Conservation (phyloP, 768 basidiomycete species). For the Pholiota conissans region DNA sequence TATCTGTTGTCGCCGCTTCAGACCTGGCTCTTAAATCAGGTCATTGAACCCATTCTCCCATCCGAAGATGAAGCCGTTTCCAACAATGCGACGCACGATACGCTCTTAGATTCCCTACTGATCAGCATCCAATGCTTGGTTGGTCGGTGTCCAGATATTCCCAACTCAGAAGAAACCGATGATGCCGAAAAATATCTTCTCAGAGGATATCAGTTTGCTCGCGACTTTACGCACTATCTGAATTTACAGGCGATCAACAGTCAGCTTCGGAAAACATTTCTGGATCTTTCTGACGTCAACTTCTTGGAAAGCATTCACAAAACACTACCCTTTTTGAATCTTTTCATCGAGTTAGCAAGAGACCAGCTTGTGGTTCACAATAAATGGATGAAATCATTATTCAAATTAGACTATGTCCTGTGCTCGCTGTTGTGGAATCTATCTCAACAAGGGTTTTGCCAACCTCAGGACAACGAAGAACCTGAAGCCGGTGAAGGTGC, state of each 20-base stretch:
- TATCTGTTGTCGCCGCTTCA: conserved; percentile 33
- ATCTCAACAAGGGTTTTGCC: conserved; percentile 89
- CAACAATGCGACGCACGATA: conserved; percentile 28
- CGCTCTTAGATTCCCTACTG: conserved; percentile 63
- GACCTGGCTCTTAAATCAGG: conserved; percentile 30
- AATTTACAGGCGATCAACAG: conserved; percentile 44
- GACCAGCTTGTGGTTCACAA: conserved; percentile 57
- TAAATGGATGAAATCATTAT: conserved; percentile 71
- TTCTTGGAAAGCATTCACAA: conserved; percentile 39
- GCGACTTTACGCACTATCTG: conserved; percentile 47
- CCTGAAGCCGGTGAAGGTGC: conserved; percentile 50
- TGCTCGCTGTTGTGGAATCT: conserved; percentile 73
- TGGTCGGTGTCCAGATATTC: conserved; percentile 31
- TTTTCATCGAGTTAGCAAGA: conserved; percentile 57
- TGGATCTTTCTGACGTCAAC: conserved; percentile 32
- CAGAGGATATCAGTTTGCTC: conserved; percentile 42
- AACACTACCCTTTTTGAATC: conserved; percentile 74
- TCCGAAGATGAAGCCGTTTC: conserved; percentile 7
- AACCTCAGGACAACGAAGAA: conserved; percentile 73
- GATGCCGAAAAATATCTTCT: conserved; percentile 54
- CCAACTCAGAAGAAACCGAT: conserved; percentile 22
- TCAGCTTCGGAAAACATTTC: conserved; percentile 39
- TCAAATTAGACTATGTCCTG: conserved; percentile 83
- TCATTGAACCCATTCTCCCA: conserved; percentile 13
- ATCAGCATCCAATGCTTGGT: conserved; percentile 64